A percentile compares a stretch with the other conserved stretches of the same genome.
These are phyloP conservation scores for Gynandropsis gynandra DNA, from an alignment of 345 rosid genomes.

Conservation along the genomic window DNA sequence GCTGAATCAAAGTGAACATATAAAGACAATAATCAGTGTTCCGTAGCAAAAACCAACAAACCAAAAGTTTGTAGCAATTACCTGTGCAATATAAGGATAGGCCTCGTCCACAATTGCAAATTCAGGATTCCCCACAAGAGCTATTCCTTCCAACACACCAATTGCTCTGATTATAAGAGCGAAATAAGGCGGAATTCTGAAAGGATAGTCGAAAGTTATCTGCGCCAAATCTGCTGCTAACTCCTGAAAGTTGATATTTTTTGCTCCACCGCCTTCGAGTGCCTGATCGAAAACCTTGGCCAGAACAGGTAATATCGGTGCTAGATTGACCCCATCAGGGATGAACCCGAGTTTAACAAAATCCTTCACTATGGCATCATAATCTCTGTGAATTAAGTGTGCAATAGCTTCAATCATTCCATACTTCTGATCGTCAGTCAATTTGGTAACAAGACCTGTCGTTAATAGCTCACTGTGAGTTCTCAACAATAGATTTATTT, in stretches of 20 bases:
- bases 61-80: slow-evolving; percentile 23
- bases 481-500: slow-evolving; percentile 4
- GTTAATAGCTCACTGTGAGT: not conserved
- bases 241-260: slow-evolving; percentile 87
- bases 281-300: slow-evolving; percentile 99
- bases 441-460: slow-evolving; percentile 81
- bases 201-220: slow-evolving; percentile 95
- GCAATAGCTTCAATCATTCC: slow-evolving; percentile 99
- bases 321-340: slow-evolving; percentile 92
- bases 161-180: slow-evolving; percentile 95
- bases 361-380: slow-evolving; percentile 81
- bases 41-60: not conserved
- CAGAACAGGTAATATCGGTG: slow-evolving; percentile 85
- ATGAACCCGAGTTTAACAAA: slow-evolving; percentile 93
- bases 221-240: slow-evolving; percentile 94
- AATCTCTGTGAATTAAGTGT: slow-evolving; percentile 91
- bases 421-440: slow-evolving; percentile 93
- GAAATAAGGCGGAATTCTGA: slow-evolving; percentile 94
- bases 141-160: slow-evolving; percentile 94
- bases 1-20: slow-evolving; percentile 33
- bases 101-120: slow-evolving; percentile 96
- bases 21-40: slow-evolving; percentile 13
- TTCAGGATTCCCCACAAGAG: slow-evolving; percentile 89
- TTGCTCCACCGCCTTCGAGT: slow-evolving; percentile 97
- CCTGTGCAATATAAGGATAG: slow-evolving; percentile 96